Evolutionary conservation across 78 protist genomes (phyloP).

Genomic region (Planoprotostelium fungivorum): DNA sequence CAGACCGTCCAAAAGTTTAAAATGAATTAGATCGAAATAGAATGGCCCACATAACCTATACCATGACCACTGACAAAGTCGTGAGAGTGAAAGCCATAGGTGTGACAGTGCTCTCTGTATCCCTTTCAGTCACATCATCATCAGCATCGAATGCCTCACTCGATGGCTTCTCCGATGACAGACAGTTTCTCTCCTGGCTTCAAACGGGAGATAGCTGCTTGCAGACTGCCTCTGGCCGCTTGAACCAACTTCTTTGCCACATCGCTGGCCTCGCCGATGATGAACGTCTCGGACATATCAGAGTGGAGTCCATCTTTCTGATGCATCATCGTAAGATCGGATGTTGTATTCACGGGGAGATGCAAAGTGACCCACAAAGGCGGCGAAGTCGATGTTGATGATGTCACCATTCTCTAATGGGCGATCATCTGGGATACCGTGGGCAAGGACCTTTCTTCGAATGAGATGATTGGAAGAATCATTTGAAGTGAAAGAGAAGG

Average conservation of each 20-base stretch:
- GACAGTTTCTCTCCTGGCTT: constrained; percentile 45
- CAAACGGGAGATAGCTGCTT: constrained; percentile 24
- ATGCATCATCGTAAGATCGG: neutral
- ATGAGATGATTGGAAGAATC: too few species aligned
- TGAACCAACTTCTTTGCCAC: constrained; percentile 44
- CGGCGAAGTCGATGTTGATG: constrained; percentile 89
- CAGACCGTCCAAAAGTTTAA: neutral
- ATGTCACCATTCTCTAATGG: constrained; percentile 86
- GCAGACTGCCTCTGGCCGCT: constrained; percentile 27
- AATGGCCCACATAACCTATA: constrained; percentile 39
- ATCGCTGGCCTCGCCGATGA: constrained; percentile 71
- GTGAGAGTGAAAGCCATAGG: neutral
- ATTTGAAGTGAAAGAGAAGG: neutral
- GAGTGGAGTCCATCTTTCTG: constrained; percentile 85
- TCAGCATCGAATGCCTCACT: constrained; percentile 12
- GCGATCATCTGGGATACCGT: constrained; percentile 95
- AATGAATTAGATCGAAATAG: constrained; percentile 19
- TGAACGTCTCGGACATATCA: constrained; percentile 87
- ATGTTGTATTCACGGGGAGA: neutral
- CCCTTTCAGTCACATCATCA: neutral
- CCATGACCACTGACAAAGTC: constrained; percentile 37
- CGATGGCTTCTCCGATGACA: constrained; percentile 77
- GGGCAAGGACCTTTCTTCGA: constrained; percentile 69
- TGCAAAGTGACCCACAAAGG: constrained; percentile 40
- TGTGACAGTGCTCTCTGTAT: neutral